Evolutionary conservation across 805 yeast genomes (phyloP), one percentile per base, ranked within the genome.

Genomic region (Wickerhamiella parazyma): DNA sequence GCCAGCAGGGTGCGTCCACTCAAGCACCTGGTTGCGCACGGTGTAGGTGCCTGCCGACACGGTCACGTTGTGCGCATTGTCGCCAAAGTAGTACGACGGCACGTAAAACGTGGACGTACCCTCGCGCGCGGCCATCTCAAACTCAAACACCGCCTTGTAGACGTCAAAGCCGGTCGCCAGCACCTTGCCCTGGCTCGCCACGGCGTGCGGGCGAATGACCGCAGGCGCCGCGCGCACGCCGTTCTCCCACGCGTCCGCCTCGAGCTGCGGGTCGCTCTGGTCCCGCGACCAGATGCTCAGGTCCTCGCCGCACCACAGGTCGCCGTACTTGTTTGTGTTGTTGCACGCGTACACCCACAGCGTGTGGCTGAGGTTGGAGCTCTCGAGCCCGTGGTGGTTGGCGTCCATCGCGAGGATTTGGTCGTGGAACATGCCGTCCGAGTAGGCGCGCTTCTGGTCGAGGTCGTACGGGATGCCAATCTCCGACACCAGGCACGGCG

Each of bases 381-480:
- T 78, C 58, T 91, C 97, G 35, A 89, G 62, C 0, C 91, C 97
- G 53, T 63, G 72, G 9, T 78, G 70, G 37, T 86, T 58, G 0
- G 95, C 94, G 62, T 89, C 96, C 57, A 83, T 64, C 0, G 96
- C 95, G 6, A 72, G 64, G 2, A 80, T 79, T 56, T 91, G 98
- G 9, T 83, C 70, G 8, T 68, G 61, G 59, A 75, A 91, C 48
- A 75, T 73, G 1, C 87, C 86, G 45, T 67, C 68, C 1, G 60
- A 58, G 56, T 73, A 89, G 0, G 95, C 81, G 38, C 63, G 66
- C 56, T 81, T 83, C 46, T 74, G 69, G 60, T 89, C 87, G 95
- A 89, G 83, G 59, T 91, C 95, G 59, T 80, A 84, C 2, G 98
- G 97, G 79, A 89, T 84, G 5, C 98, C 98, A n/a, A 89, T 86